Base-by-base conservation (phyloP, 495 filamentous ascomycete species). In the Aspergillus indologenus region DNA sequence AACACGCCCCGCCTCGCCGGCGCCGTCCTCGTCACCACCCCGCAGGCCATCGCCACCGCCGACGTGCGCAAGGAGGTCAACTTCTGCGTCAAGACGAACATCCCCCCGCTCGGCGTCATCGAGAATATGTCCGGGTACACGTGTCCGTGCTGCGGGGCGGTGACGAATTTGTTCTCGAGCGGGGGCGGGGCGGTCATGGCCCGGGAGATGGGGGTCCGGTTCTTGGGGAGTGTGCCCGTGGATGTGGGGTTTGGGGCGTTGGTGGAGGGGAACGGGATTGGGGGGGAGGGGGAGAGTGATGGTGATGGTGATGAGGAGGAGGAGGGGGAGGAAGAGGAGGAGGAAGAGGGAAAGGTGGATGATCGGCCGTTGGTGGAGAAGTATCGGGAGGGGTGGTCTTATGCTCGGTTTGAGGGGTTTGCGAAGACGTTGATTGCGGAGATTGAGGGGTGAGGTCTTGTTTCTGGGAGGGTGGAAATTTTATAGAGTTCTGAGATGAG, bases 101-200 rank as follows among this genome's bases (percentile, higher is more conserved):
- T 98, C 44, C 75, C 83, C 14, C 84, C 96, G 19, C 77, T 97
- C 31, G 94, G 94, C 0, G 92, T 98, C 2, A 80, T 98, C 42
- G 94, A 98, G 77, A 98, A 98, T 72, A 98, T 98, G 95, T 87
- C 88, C 23, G 94, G 94, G 1, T 98, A 92, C 73, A 88, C 96
- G 55, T 98, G 94, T 73, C 93, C 93, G 34, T 90, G 92, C 68
- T 98, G 94, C 75, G 89, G 88, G 62, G 91, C 95, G 72, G 90
- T 91, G 71, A 96, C 90, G 45, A 90, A 98, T 75, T 75, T 98
- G 56, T 98, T 98, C 68, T 88, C 85, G 50, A 90, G 85, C 53
- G 95, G 94, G 18, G 94, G 94, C 8, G 94, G 95, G 8, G 74
- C 90, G 72, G 84, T 89, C 22, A 96, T 98, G 94, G 91, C 92